These are phyloP conservation scores for Boletus reticulatus DNA, from an alignment of 768 basidiomycete genomes.

Conservation along the genomic window DNA sequence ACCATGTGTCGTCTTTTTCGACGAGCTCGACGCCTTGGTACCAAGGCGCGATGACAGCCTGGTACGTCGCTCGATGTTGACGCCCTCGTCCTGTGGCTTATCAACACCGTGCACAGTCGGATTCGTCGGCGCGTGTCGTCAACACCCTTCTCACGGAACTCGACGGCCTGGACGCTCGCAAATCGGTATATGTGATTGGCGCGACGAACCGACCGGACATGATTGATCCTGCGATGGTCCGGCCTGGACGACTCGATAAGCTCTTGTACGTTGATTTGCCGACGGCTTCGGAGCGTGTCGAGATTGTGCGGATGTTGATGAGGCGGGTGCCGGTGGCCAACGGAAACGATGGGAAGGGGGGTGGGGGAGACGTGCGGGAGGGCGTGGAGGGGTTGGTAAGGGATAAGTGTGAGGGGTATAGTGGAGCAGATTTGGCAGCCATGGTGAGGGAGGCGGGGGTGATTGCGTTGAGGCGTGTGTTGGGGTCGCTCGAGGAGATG, in stretches of 20 bases:
- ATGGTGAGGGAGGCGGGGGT: slow-evolving; percentile 90
- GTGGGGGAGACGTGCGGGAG: slow-evolving; percentile 10
- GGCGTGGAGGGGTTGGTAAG: slow-evolving; percentile 48
- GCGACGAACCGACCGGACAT: slow-evolving; percentile 96
- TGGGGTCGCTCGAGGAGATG: slow-evolving; percentile 68
- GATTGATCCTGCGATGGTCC: slow-evolving; percentile 97
- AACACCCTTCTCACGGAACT: slow-evolving; percentile 91
- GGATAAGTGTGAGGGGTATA: slow-evolving; percentile 79
- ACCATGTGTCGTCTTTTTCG: slow-evolving; percentile 95
- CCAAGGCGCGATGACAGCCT: slow-evolving; percentile 87
- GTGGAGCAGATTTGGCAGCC: slow-evolving; percentile 88
- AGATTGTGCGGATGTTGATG: slow-evolving; percentile 78
- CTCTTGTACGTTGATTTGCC: slow-evolving; percentile 92
- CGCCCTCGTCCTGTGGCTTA: background rate
- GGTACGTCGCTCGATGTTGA: slow-evolving; percentile 43
- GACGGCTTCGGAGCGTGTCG: slow-evolving; percentile 64
- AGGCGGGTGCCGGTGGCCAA: slow-evolving; percentile 60
- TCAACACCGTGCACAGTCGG: slow-evolving; percentile 46
- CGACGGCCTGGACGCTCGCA: slow-evolving; percentile 85
- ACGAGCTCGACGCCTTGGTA: slow-evolving; percentile 90
- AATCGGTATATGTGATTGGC: slow-evolving; percentile 89
- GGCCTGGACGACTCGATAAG: slow-evolving; percentile 94
- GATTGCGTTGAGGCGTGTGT: slow-evolving; percentile 64
- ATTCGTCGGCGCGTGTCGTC: slow-evolving; percentile 90
- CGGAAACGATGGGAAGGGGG: background rate